phyloP scores from a whole-genome alignment of 441 rosid species.

The Croton setiger region DNA sequence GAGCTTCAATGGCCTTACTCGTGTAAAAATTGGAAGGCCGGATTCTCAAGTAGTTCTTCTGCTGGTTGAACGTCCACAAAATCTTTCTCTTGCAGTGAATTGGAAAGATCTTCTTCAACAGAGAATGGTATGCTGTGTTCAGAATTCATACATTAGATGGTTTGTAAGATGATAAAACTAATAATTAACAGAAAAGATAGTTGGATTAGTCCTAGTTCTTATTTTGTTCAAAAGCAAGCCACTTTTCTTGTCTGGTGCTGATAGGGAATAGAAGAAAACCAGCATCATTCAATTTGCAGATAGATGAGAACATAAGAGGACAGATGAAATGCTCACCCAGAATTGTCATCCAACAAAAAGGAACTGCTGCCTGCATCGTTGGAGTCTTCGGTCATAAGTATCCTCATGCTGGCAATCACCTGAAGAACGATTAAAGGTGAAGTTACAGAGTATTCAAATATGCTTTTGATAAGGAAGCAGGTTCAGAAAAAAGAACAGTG shows the following conservation, averaged over 20 bases:
- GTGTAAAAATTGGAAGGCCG: slow-evolving; percentile 84
- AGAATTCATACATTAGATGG: slow-evolving; percentile 19
- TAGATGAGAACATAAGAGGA: not conserved
- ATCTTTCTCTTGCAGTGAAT: slow-evolving; percentile 80
- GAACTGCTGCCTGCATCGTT: slow-evolving; percentile 77
- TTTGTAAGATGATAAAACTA: no score
- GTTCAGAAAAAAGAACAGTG: not conserved
- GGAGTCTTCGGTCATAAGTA: slow-evolving; percentile 97
- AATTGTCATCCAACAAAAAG: slow-evolving; percentile 94
- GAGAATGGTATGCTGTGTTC: slow-evolving; percentile 92
- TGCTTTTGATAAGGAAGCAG: not conserved
- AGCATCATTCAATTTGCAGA: not conserved
- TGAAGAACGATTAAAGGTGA: slow-evolving; percentile 28
- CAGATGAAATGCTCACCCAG: slow-evolving; percentile 52
- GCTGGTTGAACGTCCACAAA: slow-evolving; percentile 84
- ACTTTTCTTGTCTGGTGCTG: not conserved
- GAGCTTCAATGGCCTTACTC: slow-evolving; percentile 40
- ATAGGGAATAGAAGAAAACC: not conserved
- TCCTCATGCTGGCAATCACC: slow-evolving; percentile 97
- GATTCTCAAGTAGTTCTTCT: slow-evolving; percentile 78
- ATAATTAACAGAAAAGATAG: not conserved
- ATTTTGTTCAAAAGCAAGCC: no score
- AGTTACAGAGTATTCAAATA: slow-evolving; percentile 16
- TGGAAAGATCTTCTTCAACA: slow-evolving; percentile 81
- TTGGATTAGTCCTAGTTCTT: not conserved